Evolutionary conservation across 2,329 filamentous ascomycete genomes (phyloP).

Genomic region (Scedosporium dehoogii): DNA sequence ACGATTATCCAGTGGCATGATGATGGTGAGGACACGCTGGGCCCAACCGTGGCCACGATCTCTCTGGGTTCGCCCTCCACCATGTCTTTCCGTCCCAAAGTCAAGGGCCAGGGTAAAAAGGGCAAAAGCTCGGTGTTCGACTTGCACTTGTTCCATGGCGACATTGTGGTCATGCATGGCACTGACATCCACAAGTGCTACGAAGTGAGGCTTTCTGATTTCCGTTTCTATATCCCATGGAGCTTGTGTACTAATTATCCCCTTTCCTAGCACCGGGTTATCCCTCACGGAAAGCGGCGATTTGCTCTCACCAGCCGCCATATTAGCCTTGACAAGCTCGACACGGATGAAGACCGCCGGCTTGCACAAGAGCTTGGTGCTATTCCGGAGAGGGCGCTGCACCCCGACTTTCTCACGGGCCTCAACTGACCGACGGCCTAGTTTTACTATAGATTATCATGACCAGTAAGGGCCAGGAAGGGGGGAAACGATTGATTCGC

Average conservation of each 20-base stretch:
- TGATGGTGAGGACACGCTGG: slow-evolving; percentile 54
- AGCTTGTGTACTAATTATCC: background rate
- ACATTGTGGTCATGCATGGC: slow-evolving; percentile 56
- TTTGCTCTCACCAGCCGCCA: slow-evolving; percentile 48
- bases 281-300: slow-evolving; percentile 36
- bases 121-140: slow-evolving; percentile 19
- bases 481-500: no score
- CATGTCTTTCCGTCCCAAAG: slow-evolving; percentile 51
- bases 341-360: slow-evolving; percentile 14
- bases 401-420: slow-evolving; percentile 2
- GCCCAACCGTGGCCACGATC: slow-evolving; percentile 51
- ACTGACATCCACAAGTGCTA: slow-evolving; percentile 46
- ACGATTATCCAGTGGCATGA: slow-evolving; percentile 44
- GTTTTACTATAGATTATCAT: no score
- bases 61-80: slow-evolving; percentile 47
- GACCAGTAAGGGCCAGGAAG: no score
- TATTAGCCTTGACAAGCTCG: slow-evolving; percentile 34
- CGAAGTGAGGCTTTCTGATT: slow-evolving; percentile 26
- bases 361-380: slow-evolving; percentile 20
- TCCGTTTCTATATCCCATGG: background rate
- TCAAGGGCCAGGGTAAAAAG: slow-evolving; percentile 15
- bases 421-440: no score
- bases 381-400: slow-evolving; percentile 18
- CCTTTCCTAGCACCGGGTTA: slow-evolving; percentile 36
- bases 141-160: slow-evolving; percentile 46